These are phyloP conservation scores for Penicillium egyptiacum DNA, from an alignment of 495 filamentous ascomycete genomes.

Conservation along the genomic window DNA sequence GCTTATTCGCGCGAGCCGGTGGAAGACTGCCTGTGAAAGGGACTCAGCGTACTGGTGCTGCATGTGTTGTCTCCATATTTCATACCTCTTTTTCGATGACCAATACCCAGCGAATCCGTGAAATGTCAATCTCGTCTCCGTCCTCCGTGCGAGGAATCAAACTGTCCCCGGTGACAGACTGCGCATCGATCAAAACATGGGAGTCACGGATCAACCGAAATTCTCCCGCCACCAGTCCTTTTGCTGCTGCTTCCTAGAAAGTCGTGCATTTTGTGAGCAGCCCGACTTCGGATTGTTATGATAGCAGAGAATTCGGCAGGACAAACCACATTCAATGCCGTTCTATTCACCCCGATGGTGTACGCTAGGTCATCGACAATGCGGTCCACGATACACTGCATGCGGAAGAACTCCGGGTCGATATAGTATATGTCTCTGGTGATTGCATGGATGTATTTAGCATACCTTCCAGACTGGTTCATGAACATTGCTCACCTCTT, in stretches of 20 bases:
- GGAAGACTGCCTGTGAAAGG: slow-evolving; percentile 71
- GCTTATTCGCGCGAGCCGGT: slow-evolving; percentile 56
- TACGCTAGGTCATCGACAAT: slow-evolving; percentile 83
- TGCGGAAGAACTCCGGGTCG: slow-evolving; percentile 74
- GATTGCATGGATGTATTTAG: not conserved
- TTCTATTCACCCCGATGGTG: slow-evolving; percentile 53
- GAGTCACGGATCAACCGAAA: slow-evolving; percentile 41
- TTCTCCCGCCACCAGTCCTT: slow-evolving; percentile 65
- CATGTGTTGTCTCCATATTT: too few species aligned
- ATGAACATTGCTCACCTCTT: slow-evolving; percentile 59
- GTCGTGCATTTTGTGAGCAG: not conserved
- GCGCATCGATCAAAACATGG: slow-evolving; percentile 24
- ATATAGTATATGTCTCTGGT: slow-evolving; percentile 88
- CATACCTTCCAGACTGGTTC: not conserved
- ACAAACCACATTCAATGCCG: slow-evolving; percentile 40
- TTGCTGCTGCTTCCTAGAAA: slow-evolving; percentile 59
- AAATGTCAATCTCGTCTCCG: slow-evolving; percentile 54
- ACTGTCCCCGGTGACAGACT: slow-evolving; percentile 45
- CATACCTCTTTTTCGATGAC: slow-evolving; percentile 90
- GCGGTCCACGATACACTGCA: slow-evolving; percentile 70
- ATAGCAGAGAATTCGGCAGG: not conserved
- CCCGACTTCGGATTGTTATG: not conserved
- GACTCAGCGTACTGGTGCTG: not conserved
- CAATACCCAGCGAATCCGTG: slow-evolving; percentile 65
- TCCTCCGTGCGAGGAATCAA: slow-evolving; percentile 63